These are phyloP conservation scores for Boletus insuetus DNA, from an alignment of 768 basidiomycete genomes.

Conservation along the genomic window DNA sequence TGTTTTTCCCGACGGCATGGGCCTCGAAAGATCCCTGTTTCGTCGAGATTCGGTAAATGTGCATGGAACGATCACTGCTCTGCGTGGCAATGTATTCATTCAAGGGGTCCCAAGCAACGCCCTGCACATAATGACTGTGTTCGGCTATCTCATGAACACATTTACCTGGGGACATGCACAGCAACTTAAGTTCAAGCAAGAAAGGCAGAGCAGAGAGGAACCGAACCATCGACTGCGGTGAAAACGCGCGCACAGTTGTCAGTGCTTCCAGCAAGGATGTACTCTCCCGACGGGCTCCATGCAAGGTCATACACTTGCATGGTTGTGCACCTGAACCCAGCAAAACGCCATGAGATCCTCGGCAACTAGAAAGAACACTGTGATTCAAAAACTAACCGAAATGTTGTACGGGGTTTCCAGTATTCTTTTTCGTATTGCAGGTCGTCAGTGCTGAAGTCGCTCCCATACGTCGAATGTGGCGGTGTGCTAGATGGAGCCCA, in stretches of 20 bases:
- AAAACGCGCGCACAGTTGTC: constrained; percentile 93
- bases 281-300: constrained; percentile 95
- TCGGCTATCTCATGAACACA: constrained; percentile 89
- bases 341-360: constrained; percentile 2
- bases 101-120: constrained; percentile 97
- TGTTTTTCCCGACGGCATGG: constrained; percentile 88
- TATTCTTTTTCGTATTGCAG: constrained; percentile 88
- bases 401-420: constrained; percentile 87
- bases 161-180: constrained; percentile 51
- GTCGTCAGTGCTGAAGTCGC: constrained; percentile 75
- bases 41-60: constrained; percentile 81
- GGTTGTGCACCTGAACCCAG: constrained; percentile 68
- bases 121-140: constrained; percentile 96
- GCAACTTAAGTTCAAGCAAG: not conserved
- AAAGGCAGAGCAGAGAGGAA: constrained; percentile 1
- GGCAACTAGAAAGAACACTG: not conserved
- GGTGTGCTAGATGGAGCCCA: constrained; percentile 86
- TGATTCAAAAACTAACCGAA: constrained; percentile 52
- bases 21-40: constrained; percentile 84
- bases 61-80: constrained; percentile 94
- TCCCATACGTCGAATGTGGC: constrained; percentile 73
- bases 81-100: constrained; percentile 98
- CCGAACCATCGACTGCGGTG: constrained; percentile 65
- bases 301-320: constrained; percentile 98
- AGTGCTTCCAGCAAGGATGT: constrained; percentile 93